Evolutionary conservation across 2,329 filamentous ascomycete genomes (phyloP), one percentile per base, ranked within the genome.

Genomic region (Fusarium pseudonygamai): DNA sequence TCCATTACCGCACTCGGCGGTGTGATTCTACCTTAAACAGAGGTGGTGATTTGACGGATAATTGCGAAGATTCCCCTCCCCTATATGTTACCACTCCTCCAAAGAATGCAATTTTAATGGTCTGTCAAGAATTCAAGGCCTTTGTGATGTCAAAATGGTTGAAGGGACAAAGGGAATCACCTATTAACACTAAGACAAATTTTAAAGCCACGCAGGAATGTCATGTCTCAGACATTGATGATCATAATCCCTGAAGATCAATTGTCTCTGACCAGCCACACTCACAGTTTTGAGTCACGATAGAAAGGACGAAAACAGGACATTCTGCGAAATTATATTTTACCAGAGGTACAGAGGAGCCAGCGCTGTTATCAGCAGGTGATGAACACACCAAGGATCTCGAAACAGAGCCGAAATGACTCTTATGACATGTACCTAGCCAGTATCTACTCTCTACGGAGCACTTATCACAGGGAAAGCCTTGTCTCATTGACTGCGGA

Each of bases 331-430:
- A 28, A 32, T 65, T 40, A n/a, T 28, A 40, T 57, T 30, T 24
- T 22, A 24, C 24, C 39, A 46, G 30, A 62, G 46, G 62, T 43
- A 18, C 42, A 16, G 42, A 43, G n/a, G 37, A 71, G 46, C 32
- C 52, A 37, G 45, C 32, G 55, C 40, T 50, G n/a, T 68, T 42
- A 56, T 20, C 20, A 26, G 36, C 34, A 34, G 45, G 46, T 64
- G 50, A 52, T 49, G 18, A 52, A 50, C 24, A 24, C 32, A 50
- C 46, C 58, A 45, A 45, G 53, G 57, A 61, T 63, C 53, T 61
- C 46, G 64, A 75, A 73, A 67, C 72, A 40, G 32, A 74, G 52
- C 64, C 71, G 71, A 74, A 58, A 75, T 74, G 61, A 71, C 55
- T n/a, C 36, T 39, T 30, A 52, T 63, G 49, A 46, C 32, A 52